Evolutionary conservation across 2,329 filamentous ascomycete genomes (phyloP), one percentile per base, ranked within the genome.

Genomic region (Aspergillus sp.): DNA sequence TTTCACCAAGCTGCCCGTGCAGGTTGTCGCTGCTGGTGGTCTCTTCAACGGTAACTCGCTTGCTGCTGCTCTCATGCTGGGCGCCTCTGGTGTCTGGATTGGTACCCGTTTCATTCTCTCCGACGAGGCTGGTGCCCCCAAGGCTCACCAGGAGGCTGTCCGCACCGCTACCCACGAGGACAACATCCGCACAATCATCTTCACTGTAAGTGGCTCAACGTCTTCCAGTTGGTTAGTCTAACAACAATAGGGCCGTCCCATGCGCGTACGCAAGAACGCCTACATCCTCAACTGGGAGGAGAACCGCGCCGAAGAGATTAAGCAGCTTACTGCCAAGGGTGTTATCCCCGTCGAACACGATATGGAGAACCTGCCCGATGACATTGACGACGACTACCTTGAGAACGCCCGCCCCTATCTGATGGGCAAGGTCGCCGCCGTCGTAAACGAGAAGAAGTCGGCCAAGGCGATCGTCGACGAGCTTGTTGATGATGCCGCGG

Each of bases 251-350:
- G 95, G 95, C 59, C 91, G 95, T 61, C 95, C 95, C 41, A 85
- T 99, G 75, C 92, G 95, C 69, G 95, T 99, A 62, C 90, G 93
- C 77, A 95, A 87, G 76, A 99, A 98, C 83, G 80, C 90, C 7
- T 99, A 99, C 81, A 98, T 99, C 74, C 79, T 87, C 75, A 91
- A 97, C 84, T 99, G 95, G 95, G 94, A 99, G 82, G 89, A 90
- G 72, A 95, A 98, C 84, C 91, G 95, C 70, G 83, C 85, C 69
- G 82, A 86, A 45, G 95, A 99, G 84, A 97, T 99, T 80, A 96
- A 93, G 85, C 87, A 96, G 74, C 87, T 99, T 59, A 96, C 93
- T 9, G 75, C 86, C 74, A 92, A 96, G 87, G 95, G 95, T 71
- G 83, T 92, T 75, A 92, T 99, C 70, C 95, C 95, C 51, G 96